phyloP scores from a whole-genome alignment of 1,139 yeast species.

The Suhomyces yuchorum region DNA sequence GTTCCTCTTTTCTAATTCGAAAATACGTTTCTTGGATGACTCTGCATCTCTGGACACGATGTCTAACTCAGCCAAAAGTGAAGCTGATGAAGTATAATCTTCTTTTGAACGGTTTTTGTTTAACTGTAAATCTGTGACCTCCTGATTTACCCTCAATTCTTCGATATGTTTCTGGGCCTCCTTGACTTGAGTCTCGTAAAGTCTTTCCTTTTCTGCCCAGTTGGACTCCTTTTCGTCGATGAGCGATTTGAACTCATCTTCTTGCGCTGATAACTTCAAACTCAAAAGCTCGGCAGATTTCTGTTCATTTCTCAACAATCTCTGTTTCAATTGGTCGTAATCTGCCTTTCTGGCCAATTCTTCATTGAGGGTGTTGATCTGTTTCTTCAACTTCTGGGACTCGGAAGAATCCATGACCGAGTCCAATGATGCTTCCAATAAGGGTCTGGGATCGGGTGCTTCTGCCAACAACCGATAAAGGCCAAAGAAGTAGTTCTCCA shows the following conservation, averaged over 20 bases:
- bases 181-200: constrained; percentile 44
- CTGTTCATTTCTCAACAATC: constrained; percentile 60
- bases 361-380: constrained; percentile 58
- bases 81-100: constrained; percentile 24
- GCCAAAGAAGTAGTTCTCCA: constrained; percentile 73
- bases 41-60: constrained; percentile 75
- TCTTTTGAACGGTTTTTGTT: constrained; percentile 25
- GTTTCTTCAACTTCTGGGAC: constrained; percentile 51
- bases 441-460: constrained; percentile 90
- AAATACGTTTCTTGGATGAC: constrained; percentile 63
- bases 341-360: constrained; percentile 70
- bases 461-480: constrained; percentile 78
- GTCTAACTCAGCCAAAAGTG: constrained; percentile 57
- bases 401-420: constrained; percentile 65
- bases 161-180: constrained; percentile 52
- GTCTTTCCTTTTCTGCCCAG: constrained; percentile 56
- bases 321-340: constrained; percentile 71
- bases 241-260: constrained; percentile 59
- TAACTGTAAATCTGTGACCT: constrained; percentile 54
- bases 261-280: constrained; percentile 54
- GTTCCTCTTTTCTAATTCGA: constrained; percentile 77
- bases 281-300: constrained; percentile 55
- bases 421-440: constrained; percentile 71
- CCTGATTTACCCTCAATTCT: constrained; percentile 57
- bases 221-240: constrained; percentile 65